phyloP scores from a whole-genome alignment of 768 basidiomycete species.

The Mycena indigotica region DNA sequence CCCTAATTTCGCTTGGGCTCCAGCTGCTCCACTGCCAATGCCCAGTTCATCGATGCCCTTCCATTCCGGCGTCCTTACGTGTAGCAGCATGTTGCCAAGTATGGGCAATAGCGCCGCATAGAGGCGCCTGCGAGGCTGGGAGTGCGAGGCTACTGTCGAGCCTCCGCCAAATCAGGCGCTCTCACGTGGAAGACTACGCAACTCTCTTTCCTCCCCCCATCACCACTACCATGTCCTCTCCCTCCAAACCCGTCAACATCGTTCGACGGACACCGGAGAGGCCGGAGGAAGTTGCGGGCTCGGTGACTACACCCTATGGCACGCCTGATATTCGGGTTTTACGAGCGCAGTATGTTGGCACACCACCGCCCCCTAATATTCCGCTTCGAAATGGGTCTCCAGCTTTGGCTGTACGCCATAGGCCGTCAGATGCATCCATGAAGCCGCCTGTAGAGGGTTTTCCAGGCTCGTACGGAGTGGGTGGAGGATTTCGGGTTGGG shows the following conservation, averaged over 20 bases:
- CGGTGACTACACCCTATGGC: slow-evolving; percentile 45
- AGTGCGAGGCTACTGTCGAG: too few species aligned
- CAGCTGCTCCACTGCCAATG: too few species aligned
- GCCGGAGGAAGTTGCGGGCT: slow-evolving; percentile 27
- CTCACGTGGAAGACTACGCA: slow-evolving; percentile 4
- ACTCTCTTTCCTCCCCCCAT: slow-evolving; percentile 1
- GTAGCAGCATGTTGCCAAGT: too few species aligned
- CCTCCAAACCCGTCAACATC: slow-evolving; percentile 61
- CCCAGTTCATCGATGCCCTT: too few species aligned
- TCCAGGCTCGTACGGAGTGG: slow-evolving; percentile 31
- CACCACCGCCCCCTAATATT: slow-evolving; percentile 60
- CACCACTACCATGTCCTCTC: slow-evolving; percentile 48
- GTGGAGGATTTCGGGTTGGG: slow-evolving; percentile 38
- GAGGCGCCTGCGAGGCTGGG: too few species aligned
- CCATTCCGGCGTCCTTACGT: too few species aligned
- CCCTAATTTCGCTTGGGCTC: too few species aligned
- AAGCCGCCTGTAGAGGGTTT: slow-evolving; percentile 19
- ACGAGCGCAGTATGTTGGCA: slow-evolving; percentile 64
- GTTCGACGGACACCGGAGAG: slow-evolving; percentile 29
- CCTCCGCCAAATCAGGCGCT: too few species aligned
- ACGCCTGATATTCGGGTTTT: slow-evolving; percentile 67
- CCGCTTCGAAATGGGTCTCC: slow-evolving; percentile 42
- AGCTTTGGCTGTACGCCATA: slow-evolving; percentile 18
- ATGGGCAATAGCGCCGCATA: too few species aligned
- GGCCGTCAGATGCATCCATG: slow-evolving; percentile 18